These are phyloP conservation scores for Massariosphaeria phaeospora DNA, from an alignment of 495 filamentous ascomycete species.

Conservation along the genomic window DNA sequence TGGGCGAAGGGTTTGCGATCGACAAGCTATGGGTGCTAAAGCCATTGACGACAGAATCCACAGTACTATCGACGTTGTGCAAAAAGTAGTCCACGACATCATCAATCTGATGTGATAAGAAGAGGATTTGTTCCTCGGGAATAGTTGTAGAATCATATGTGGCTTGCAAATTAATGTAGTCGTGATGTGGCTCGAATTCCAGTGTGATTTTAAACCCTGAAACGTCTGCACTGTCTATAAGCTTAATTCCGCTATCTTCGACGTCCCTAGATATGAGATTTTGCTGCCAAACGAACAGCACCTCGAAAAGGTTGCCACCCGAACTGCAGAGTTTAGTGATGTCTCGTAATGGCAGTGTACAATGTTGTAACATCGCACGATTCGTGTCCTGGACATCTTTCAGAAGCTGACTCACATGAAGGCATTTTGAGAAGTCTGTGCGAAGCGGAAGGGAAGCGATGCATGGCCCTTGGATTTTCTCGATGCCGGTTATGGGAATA, in stretches of 20 bases:
- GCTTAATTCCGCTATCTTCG: conserved; percentile 38
- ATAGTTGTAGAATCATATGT: conserved; percentile 52
- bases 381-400: conserved; percentile 55
- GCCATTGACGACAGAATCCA: conserved; percentile 38
- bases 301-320: conserved; percentile 56
- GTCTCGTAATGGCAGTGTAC: conserved; percentile 55
- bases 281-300: conserved; percentile 74
- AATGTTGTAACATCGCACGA: conserved; percentile 55
- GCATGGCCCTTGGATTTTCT: conserved; percentile 67
- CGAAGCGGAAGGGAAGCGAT: conserved; percentile 65
- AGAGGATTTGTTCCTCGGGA: conserved; percentile 46
- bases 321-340: conserved; percentile 56
- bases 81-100: conserved; percentile 47
- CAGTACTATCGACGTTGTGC: conserved; percentile 36
- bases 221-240: conserved; percentile 56
- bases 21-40: conserved; percentile 50
- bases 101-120: conserved; percentile 56
- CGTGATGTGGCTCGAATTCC: conserved; percentile 58
- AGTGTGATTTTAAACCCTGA: conserved; percentile 69
- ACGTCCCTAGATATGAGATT: conserved; percentile 46
- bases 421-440: conserved; percentile 45
- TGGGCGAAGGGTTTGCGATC: conserved; percentile 47
- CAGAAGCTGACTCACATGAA: conserved; percentile 54
- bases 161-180: conserved; percentile 43
- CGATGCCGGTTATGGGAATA: conserved; percentile 58